Conservation (phyloP, 2,329 filamentous ascomycete genomes). For the Tolypocladium tundrense region DNA sequence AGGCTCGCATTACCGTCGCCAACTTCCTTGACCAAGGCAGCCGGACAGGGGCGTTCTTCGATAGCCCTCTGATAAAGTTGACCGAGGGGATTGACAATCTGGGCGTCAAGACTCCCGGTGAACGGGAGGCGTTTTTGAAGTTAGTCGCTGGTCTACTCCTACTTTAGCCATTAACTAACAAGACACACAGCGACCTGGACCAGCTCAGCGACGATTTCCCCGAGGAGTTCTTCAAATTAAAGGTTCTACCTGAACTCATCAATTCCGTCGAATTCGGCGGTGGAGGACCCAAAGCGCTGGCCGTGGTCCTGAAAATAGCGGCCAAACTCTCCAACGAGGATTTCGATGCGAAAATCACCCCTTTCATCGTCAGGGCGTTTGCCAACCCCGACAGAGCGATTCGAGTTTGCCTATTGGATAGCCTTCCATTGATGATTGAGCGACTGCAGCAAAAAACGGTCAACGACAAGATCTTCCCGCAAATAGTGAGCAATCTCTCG, state of each 20-base stretch:
- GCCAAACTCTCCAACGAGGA: constrained; percentile 81
- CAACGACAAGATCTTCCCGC: constrained; percentile 93
- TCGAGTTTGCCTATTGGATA: constrained; percentile 83
- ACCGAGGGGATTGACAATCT: constrained; percentile 89
- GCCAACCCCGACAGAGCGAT: constrained; percentile 85
- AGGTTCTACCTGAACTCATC: constrained; percentile 87
- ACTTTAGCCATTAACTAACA: constrained; percentile 22
- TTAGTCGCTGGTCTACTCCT: constrained; percentile 13
- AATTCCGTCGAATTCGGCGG: constrained; percentile 99
- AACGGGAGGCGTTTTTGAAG: constrained; percentile 78
- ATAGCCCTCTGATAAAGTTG: constrained; percentile 83
- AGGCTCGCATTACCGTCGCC: constrained; percentile 70
- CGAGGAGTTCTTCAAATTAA: constrained; percentile 97
- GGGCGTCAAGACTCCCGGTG: constrained; percentile 73
- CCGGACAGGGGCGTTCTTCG: constrained; percentile 77
- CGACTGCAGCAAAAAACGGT: constrained; percentile 78
- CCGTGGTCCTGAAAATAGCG: constrained; percentile 82
- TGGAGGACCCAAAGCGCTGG: constrained; percentile 83
- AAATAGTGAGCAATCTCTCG: constrained; percentile 51
- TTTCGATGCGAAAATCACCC: constrained; percentile 74
- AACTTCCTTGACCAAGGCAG: constrained; percentile 86
- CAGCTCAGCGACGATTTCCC: constrained; percentile 87
- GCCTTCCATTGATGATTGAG: constrained; percentile 83
- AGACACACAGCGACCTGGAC: constrained; percentile 56
- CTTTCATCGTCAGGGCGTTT: constrained; percentile 80